These are phyloP conservation scores for Cercospora sesami DNA, from an alignment of 2,329 filamentous ascomycete genomes.

Conservation along the genomic window DNA sequence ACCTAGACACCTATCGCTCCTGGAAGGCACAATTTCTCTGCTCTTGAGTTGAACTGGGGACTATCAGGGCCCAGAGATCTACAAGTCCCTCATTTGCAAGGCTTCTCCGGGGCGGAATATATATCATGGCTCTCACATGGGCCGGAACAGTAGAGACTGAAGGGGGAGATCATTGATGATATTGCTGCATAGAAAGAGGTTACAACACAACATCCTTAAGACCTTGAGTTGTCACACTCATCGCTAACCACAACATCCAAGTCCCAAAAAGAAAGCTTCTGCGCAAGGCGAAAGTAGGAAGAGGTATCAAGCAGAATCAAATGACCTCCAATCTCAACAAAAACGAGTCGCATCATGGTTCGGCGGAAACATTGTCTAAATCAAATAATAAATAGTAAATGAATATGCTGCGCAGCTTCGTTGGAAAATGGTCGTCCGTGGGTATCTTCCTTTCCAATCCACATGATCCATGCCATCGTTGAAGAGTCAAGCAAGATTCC, in stretches of 20 bases:
- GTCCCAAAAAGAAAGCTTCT: not conserved
- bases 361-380: not conserved
- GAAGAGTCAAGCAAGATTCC: constrained; percentile 1
- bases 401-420: constrained; percentile 3
- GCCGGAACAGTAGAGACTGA: not conserved
- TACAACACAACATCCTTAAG: not conserved
- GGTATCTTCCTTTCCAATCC: constrained; percentile 9
- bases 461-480: constrained; percentile 2
- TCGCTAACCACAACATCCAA: not conserved
- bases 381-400: not conserved
- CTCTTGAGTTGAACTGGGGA: not conserved
- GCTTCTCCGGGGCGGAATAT: not conserved
- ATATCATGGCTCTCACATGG: not conserved
- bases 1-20: no score
- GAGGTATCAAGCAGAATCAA: constrained; percentile 1
- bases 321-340: not conserved
- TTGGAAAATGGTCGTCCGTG: constrained; percentile 6
- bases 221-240: not conserved
- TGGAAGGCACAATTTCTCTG: not conserved
- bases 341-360: not conserved
- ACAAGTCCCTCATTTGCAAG: not conserved
- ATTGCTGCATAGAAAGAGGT: constrained; percentile 4
- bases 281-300: not conserved
- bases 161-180: not conserved
- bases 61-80: not conserved